Evolutionary conservation across 345 rosid species (phyloP), one percentile per base, ranked within the genome.

Genomic region (Sonneratia caseolaris): DNA sequence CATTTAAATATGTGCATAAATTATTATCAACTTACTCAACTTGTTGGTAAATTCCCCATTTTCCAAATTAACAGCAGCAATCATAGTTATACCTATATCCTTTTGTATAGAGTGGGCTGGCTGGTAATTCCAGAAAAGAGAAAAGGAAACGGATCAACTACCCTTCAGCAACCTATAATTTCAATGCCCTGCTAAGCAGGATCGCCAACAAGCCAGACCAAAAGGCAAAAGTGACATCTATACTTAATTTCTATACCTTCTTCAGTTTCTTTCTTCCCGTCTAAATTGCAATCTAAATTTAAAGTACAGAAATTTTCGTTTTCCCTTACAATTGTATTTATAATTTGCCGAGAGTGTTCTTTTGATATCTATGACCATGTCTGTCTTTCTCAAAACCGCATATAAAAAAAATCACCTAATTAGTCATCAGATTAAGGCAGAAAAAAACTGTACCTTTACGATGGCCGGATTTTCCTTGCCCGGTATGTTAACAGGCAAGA

Each of bases 401-500:
- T 10, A 32, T 7, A 35, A 24, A 57, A 47, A 47, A 57, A 11
- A 62, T 62, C 13, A 14, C 0, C 38, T 14, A 35, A 27, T 3
- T n/a, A 12, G 10, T 8, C 19, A 71, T 57, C 70, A 42, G 36
- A 68, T n/a, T 13, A 9, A 40, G 68, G 35, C 35, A 12, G 4
- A 19, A 19, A 61, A 35, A 47, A 64, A 70, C 71, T 70, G 2
- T 77, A 94, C 98, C 97, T 94, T 88, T 48, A 94, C 98, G 66
- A 90, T 90, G 40, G 78, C 16, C 51, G 81, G 85, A 71, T 82
- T 81, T 40, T 86, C 93, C 82, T 84, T 90, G 89, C 79, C 85
- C 64, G 96, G 78, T 80, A 94, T 73, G 77, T 88, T 91, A 70
- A 91, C 92, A 1, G 97, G 98, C 77, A 91, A 74, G 80, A 94